phyloP scores from a whole-genome alignment of 495 filamentous ascomycete species.

The Podospora sp. region DNA sequence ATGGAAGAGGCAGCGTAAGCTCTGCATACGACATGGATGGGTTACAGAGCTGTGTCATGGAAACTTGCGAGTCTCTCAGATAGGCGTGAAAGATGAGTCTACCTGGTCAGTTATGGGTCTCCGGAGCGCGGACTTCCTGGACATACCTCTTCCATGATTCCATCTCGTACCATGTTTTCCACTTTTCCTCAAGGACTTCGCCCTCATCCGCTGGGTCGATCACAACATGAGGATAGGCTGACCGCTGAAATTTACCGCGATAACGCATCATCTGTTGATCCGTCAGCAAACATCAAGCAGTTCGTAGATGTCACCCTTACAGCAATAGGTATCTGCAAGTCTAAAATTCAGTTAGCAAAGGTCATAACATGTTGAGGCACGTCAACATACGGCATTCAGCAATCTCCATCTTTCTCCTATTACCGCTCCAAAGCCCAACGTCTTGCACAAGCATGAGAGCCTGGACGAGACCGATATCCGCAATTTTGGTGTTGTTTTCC shows the following conservation, averaged over 20 bases:
- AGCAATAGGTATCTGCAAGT: constrained; percentile 34
- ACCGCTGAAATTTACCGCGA: constrained; percentile 46
- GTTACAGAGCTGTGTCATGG: constrained; percentile 58
- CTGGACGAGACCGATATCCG: constrained; percentile 58
- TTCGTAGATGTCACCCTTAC: constrained; percentile 14
- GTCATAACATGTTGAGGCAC: no score
- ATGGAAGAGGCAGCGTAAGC: constrained; percentile 60
- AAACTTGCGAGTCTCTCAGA: constrained; percentile 59
- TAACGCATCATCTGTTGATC: constrained; percentile 48
- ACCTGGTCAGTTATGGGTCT: not conserved
- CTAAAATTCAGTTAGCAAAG: constrained; percentile 18
- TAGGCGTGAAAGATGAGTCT: constrained; percentile 62
- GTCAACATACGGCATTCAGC: constrained; percentile 54
- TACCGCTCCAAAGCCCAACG: constrained; percentile 68
- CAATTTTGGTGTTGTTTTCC: constrained; percentile 58
- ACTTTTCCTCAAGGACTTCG: constrained; percentile 56
- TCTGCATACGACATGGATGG: constrained; percentile 67
- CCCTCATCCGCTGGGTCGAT: constrained; percentile 50
- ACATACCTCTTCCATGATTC: constrained; percentile 57
- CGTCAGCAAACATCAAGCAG: constrained; percentile 14
- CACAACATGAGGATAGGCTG: constrained; percentile 49
- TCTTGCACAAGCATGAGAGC: constrained; percentile 58
- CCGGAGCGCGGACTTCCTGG: no score
- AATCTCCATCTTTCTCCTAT: constrained; percentile 68
- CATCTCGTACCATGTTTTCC: constrained; percentile 60